These are phyloP conservation scores for Pseudozyma flocculosa DNA, from an alignment of 1,284 basidiomycete genomes.

Conservation along the genomic window DNA sequence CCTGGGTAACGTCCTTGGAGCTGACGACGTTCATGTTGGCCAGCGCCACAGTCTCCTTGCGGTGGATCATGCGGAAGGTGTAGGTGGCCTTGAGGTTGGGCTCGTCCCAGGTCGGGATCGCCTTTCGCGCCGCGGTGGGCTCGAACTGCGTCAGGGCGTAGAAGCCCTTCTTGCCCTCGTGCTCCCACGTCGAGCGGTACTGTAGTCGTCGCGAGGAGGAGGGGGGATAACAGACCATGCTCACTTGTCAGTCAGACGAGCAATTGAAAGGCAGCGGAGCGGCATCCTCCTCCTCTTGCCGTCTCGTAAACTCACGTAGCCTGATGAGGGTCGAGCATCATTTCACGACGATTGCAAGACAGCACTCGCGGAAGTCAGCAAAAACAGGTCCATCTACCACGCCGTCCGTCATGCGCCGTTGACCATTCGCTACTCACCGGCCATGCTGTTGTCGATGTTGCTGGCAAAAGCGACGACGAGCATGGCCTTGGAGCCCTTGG, in stretches of 20 bases:
- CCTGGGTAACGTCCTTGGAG: constrained; percentile 31
- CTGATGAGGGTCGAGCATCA: no score
- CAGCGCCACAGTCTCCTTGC: constrained; percentile 66
- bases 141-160: constrained; percentile 61
- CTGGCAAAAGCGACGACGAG: constrained; percentile 46
- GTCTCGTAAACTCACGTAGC: no score
- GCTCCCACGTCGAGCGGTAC: constrained; percentile 56
- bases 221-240: no score
- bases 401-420: no score
- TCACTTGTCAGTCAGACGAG: no score
- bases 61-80: constrained; percentile 77
- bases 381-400: no score
- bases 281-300: no score
- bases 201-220: constrained; percentile 58
- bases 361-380: no score
- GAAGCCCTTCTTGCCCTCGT: constrained; percentile 59
- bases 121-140: constrained; percentile 76
- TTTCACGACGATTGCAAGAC: no score
- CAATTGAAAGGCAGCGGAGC: no score
- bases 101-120: constrained; percentile 77
- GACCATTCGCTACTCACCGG: no score
- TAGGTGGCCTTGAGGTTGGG: constrained; percentile 88
- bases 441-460: constrained; percentile 52
- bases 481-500: constrained; percentile 45
- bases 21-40: constrained; percentile 72